phyloP scores from a whole-genome alignment of 768 basidiomycete genomes.

The Pholiota conissans region DNA sequence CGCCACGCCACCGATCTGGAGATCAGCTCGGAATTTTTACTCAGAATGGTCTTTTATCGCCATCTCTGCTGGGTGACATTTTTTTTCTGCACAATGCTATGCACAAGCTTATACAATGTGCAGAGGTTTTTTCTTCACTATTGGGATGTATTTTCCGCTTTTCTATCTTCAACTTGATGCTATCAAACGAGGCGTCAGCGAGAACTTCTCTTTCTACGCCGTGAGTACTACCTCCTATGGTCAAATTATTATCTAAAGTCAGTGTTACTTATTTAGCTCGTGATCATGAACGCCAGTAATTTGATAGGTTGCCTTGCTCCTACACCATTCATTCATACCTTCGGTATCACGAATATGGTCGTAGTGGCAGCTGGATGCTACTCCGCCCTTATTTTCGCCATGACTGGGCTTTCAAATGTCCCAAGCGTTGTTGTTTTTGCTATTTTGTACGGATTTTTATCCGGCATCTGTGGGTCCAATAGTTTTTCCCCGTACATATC shows the following conservation, averaged over 20 bases:
- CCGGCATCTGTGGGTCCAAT: constrained; percentile 2
- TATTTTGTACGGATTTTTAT: constrained; percentile 5
- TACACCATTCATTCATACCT: neutral
- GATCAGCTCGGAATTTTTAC: neutral
- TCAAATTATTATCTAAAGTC: neutral
- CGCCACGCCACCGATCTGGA: neutral
- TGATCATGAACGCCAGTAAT: constrained; percentile 5
- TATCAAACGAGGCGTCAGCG: constrained; percentile 6
- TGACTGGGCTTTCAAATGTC: constrained; percentile 2
- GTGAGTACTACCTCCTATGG: neutral
- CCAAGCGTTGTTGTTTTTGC: constrained; percentile 1
- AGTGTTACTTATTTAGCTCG: neutral
- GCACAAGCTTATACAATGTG: neutral
- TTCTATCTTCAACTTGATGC: constrained; percentile 8
- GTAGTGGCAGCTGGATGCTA: neutral
- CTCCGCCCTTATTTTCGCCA: constrained; percentile 5
- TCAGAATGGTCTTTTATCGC: constrained; percentile 1
- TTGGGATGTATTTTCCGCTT: constrained; percentile 4
- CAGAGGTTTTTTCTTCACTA: constrained; percentile 2
- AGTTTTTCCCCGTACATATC: neutral
- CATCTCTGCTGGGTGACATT: neutral
- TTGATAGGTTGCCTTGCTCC: constrained; percentile 7
- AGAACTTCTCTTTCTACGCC: constrained; percentile 2
- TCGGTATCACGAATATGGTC: constrained; percentile 7
- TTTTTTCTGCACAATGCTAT: neutral